These are phyloP conservation scores for Aspergillus bridgeri DNA, from an alignment of 495 filamentous ascomycete genomes.

Conservation along the genomic window DNA sequence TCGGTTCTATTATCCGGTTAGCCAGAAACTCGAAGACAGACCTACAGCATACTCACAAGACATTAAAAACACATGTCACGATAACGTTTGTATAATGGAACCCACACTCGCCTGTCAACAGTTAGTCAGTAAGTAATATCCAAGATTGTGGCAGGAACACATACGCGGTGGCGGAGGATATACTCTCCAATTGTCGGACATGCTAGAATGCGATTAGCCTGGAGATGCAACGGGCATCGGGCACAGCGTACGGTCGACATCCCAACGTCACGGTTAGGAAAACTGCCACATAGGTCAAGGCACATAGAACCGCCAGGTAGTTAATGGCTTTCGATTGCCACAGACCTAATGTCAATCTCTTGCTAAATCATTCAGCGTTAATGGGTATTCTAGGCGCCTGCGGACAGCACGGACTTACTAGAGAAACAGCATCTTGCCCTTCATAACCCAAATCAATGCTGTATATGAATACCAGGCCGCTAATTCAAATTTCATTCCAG, in stretches of 20 bases:
- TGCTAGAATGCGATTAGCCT: neutral
- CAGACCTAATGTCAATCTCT: neutral
- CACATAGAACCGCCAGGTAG: neutral
- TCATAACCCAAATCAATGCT: conserved; percentile 5
- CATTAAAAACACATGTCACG: neutral
- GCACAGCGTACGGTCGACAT: neutral
- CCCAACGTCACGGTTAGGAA: conserved; percentile 2
- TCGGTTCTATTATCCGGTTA: conserved; percentile 1
- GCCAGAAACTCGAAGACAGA: neutral
- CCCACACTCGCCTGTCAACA: neutral
- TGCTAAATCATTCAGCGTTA: neutral
- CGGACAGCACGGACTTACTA: neutral
- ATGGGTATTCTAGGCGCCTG: neutral
- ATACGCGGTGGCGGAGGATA: conserved; percentile 1
- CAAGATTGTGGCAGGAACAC: too few species aligned
- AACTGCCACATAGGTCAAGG: neutral
- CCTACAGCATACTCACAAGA: neutral
- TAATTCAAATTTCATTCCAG: neutral
- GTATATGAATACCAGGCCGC: conserved; percentile 7
- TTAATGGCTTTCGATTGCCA: conserved; percentile 2
- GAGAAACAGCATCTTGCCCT: conserved; percentile 2
- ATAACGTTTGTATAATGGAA: conserved; percentile 2
- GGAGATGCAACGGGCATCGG: neutral
- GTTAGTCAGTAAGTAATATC: neutral
- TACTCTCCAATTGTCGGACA: conserved; percentile 4